A percentile compares a stretch with the other conserved stretches of the same genome.
Evolutionary conservation across 2,329 filamentous ascomycete species (phyloP).

Genomic region (Botrytis elliptica): DNA sequence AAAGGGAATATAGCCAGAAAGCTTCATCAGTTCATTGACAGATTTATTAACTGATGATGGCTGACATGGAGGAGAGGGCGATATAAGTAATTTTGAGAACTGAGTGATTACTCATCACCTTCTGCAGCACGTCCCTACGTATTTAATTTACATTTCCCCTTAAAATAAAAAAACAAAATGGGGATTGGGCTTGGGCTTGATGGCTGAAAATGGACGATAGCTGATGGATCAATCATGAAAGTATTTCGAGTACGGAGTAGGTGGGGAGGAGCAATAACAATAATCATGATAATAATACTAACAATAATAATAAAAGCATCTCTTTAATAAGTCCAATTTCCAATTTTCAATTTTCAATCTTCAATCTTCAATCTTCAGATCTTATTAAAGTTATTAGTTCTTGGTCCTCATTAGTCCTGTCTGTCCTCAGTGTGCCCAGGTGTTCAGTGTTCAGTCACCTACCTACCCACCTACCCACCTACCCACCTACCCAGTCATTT

Average conservation of each 20-base stretch:
- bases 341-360: background rate
- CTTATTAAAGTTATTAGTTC: too few relatives aligned
- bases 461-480: too few relatives aligned
- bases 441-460: too few relatives aligned
- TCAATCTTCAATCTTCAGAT: background rate
- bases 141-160: background rate
- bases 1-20: background rate
- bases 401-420: too few relatives aligned
- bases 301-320: too few relatives aligned
- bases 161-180: background rate
- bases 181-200: background rate
- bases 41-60: background rate
- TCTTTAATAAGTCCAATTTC: background rate
- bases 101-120: background rate
- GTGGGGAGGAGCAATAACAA: background rate
- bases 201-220: background rate
- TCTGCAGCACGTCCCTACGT: background rate
- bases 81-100: background rate
- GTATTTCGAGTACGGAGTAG: too few relatives aligned
- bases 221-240: background rate
- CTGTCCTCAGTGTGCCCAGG: too few relatives aligned
- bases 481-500: background rate
- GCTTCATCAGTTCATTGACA: background rate
- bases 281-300: background rate
- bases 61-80: background rate